A percentile compares a stretch with the other conserved stretches of the same genome.
These are phyloP conservation scores for Fistulinella cinereoalba DNA, from an alignment of 1,284 basidiomycete species.

Conservation along the genomic window DNA sequence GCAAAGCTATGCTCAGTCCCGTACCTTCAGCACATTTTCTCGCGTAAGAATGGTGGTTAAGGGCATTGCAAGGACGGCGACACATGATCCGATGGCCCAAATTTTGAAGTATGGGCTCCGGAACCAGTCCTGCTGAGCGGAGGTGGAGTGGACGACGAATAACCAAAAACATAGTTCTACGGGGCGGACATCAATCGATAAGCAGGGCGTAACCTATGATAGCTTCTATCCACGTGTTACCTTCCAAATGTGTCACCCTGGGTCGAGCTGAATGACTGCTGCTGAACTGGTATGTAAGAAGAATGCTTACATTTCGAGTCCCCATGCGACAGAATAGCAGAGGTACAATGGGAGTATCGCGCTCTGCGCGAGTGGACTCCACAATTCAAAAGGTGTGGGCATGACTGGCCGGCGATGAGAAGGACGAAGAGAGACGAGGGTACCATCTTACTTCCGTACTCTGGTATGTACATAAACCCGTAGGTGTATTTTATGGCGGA, in stretches of 20 bases:
- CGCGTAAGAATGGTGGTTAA: conserved; percentile 61
- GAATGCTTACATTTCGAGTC: conserved; percentile 68
- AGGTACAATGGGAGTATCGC: conserved; percentile 64
- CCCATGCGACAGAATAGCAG: conserved; percentile 62
- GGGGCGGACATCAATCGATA: conserved; percentile 4
- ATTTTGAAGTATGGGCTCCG: conserved; percentile 64
- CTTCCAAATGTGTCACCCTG: conserved; percentile 77
- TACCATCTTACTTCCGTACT: conserved; percentile 47
- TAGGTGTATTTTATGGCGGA: conserved; percentile 67
- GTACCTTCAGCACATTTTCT: conserved; percentile 53
- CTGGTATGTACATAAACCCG: conserved; percentile 50
- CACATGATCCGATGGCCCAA: conserved; percentile 61
- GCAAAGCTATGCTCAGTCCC: conserved; percentile 14
- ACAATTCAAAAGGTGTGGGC: conserved; percentile 59
- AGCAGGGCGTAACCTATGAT: background rate
- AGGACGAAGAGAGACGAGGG: background rate
- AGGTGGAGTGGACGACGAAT: conserved; percentile 65
- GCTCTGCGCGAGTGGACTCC: conserved; percentile 44
- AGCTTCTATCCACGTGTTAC: conserved; percentile 41
- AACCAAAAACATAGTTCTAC: conserved; percentile 79
- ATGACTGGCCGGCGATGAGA: conserved; percentile 44
- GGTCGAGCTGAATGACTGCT: background rate
- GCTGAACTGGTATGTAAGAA: background rate
- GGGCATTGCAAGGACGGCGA: conserved; percentile 67
- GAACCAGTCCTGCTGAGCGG: conserved; percentile 70